phyloP scores from a whole-genome alignment of 371 early-diverging fungal species.

The Chytridiales sp. region DNA sequence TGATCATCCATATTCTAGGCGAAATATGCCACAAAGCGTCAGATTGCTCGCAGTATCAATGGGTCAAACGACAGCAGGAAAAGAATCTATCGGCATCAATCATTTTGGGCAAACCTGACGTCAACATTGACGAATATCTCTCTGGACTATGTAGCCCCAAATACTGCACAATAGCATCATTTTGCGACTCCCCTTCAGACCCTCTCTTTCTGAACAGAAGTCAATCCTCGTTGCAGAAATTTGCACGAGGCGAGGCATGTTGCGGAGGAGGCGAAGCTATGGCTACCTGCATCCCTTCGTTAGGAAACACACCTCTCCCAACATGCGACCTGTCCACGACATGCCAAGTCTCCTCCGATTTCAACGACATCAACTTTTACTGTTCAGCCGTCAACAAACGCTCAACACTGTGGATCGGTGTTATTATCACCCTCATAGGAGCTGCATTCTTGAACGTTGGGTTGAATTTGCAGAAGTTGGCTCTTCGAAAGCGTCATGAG shows the following conservation, averaged over 20 bases:
- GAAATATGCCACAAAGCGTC: constrained; percentile 45
- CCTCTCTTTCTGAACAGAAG: constrained; percentile 28
- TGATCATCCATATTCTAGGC: constrained; percentile 28
- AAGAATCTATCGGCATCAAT: constrained; percentile 16
- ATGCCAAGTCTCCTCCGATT: constrained; percentile 7
- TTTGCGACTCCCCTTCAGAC: constrained; percentile 43
- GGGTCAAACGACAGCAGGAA: constrained; percentile 27
- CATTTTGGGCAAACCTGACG: constrained; percentile 6
- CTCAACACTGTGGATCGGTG: constrained; percentile 60
- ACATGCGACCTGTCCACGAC: constrained; percentile 4
- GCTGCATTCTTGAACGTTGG: constrained; percentile 77
- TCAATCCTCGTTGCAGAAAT: constrained; percentile 21
- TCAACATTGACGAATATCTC: constrained; percentile 17
- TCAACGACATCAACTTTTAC: background rate
- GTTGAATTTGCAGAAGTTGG: constrained; percentile 84
- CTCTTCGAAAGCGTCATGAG: constrained; percentile 61
- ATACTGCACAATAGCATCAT: constrained; percentile 59
- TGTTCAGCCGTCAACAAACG: constrained; percentile 1
- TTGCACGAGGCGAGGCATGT: constrained; percentile 12
- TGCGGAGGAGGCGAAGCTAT: constrained; percentile 17
- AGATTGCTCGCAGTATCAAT: constrained; percentile 62
- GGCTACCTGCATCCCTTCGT: constrained; percentile 47
- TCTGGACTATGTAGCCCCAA: constrained; percentile 50
- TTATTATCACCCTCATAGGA: constrained; percentile 68
- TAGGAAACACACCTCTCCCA: constrained; percentile 32